phyloP scores from a whole-genome alignment of 805 yeast genomes.

The Zygosaccharomyces kombuchaensis region DNA sequence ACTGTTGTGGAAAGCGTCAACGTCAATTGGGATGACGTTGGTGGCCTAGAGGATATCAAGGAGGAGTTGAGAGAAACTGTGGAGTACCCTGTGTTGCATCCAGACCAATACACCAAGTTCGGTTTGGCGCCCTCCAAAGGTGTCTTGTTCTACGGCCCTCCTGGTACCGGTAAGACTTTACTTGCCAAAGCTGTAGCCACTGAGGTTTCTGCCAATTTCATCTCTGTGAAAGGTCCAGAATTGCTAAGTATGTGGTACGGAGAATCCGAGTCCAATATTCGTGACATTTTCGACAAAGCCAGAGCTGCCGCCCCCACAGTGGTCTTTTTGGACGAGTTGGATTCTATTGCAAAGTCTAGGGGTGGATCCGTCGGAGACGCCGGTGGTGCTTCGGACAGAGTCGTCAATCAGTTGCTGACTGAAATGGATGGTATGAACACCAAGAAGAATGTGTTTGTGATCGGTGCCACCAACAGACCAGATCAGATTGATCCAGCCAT shows the following conservation, averaged over 20 bases:
- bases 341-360: constrained; percentile 95
- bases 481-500: constrained; percentile 99
- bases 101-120: constrained; percentile 97
- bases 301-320: constrained; percentile 99
- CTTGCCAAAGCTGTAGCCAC: constrained; percentile 99
- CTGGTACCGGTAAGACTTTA: constrained; percentile 99
- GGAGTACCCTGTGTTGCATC: constrained; percentile 97
- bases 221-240: constrained; percentile 89
- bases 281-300: constrained; percentile 97
- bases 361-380: constrained; percentile 91
- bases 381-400: constrained; percentile 95
- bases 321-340: constrained; percentile 96
- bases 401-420: constrained; percentile 90
- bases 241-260: constrained; percentile 98
- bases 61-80: constrained; percentile 97
- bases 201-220: constrained; percentile 97
- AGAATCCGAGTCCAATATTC: constrained; percentile 94
- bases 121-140: constrained; percentile 98
- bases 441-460: constrained; percentile 95
- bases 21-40: constrained; percentile 99
- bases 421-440: constrained; percentile 99
- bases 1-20: constrained; percentile 98
- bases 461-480: constrained; percentile 99
- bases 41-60: constrained; percentile 95
- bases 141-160: constrained; percentile 98